A percentile compares a stretch with the other conserved stretches of the same genome.
phyloP scores from a whole-genome alignment of 331 rosid species.

The Erythrophleum ivorense region DNA sequence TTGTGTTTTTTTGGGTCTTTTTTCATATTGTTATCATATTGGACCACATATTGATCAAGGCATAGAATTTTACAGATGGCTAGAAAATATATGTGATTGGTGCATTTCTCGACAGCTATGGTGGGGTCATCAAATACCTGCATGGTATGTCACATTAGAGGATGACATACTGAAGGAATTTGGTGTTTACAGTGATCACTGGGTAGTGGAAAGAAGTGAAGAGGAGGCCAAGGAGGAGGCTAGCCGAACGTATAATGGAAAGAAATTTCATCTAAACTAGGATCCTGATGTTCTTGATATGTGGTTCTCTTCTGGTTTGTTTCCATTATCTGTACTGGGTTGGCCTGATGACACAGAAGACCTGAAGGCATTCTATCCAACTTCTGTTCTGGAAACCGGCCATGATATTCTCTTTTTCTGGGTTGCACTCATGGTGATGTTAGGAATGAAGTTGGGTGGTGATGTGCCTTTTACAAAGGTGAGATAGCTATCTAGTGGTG shows the following conservation, averaged over 20 bases:
- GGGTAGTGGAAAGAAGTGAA: conserved; percentile 86
- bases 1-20: background rate
- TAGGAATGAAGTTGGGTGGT: conserved; percentile 86
- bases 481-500: conserved; percentile 24
- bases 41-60: conserved; percentile 23
- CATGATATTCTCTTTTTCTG: conserved; percentile 94
- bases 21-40: conserved; percentile 5
- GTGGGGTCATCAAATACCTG: conserved; percentile 99
- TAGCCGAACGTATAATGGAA: conserved; percentile 57
- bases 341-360: conserved; percentile 93
- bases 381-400: conserved; percentile 96
- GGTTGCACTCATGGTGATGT: conserved; percentile 99
- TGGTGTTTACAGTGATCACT: conserved; percentile 74
- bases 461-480: conserved; percentile 83
- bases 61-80: conserved; percentile 71
- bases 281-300: conserved; percentile 98
- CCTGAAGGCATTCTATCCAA: conserved; percentile 86
- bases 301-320: conserved; percentile 97
- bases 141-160: conserved; percentile 81
- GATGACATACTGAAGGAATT: conserved; percentile 72
- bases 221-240: conserved; percentile 79
- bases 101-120: conserved; percentile 95
- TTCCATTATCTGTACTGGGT: conserved; percentile 89
- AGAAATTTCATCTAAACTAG: conserved; percentile 63
- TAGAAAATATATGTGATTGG: conserved; percentile 92